These are phyloP conservation scores for Bromus sterilis DNA, from an alignment of 176 grass and related monocot species.

Conservation along the genomic window DNA sequence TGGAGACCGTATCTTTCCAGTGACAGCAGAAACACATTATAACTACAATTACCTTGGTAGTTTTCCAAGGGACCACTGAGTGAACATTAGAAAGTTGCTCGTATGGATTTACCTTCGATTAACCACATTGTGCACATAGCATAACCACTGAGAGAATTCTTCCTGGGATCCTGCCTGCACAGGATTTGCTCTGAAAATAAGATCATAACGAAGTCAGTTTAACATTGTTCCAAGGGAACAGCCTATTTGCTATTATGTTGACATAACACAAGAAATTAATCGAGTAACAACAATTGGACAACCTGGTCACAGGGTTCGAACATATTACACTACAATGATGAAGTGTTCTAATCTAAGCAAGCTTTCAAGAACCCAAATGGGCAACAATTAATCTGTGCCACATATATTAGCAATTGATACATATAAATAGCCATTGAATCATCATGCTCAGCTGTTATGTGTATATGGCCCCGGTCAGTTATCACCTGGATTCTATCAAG, in stretches of 20 bases:
- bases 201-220: background rate
- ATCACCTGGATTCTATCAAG: background rate
- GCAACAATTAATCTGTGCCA: background rate
- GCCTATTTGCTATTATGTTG: background rate
- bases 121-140: slow-evolving; percentile 89
- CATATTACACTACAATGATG: background rate
- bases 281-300: background rate
- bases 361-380: background rate
- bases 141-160: slow-evolving; percentile 89
- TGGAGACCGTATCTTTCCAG: slow-evolving; percentile 1
- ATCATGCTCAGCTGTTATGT: background rate
- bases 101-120: slow-evolving; percentile 74
- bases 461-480: background rate
- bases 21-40: slow-evolving; percentile 2
- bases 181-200: slow-evolving; percentile 64
- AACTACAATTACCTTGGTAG: background rate
- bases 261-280: background rate
- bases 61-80: background rate
- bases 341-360: background rate
- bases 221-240: background rate
- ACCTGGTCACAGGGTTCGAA: background rate
- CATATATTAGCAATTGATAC: background rate
- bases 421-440: background rate
- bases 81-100: background rate
- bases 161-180: slow-evolving; percentile 85